A percentile compares a stretch with the other conserved stretches of the same genome.
phyloP scores from a whole-genome alignment of 1,284 basidiomycete species.

The Puccinia novopanici region DNA sequence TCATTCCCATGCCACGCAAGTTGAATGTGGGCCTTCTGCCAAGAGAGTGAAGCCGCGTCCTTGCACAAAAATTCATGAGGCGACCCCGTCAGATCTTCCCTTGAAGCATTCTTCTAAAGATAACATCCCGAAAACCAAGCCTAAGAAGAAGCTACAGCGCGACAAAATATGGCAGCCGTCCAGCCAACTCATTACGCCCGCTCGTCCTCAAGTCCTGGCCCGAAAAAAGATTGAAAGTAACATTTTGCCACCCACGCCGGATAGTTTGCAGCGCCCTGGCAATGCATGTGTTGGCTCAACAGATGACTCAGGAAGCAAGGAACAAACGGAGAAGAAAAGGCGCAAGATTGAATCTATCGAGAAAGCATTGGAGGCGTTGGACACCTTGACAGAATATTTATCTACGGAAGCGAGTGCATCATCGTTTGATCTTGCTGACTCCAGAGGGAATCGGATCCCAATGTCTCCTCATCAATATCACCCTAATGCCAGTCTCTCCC shows the following conservation, averaged over 20 bases:
- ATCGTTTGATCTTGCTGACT: background rate
- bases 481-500: background rate
- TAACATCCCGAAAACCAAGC: background rate
- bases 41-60: background rate
- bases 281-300: background rate
- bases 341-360: constrained; percentile 15
- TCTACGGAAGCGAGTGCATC: constrained; percentile 5
- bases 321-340: background rate
- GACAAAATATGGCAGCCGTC: background rate
- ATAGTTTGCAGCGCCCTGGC: background rate
- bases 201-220: constrained; percentile 1
- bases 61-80: background rate
- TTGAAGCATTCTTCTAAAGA: background rate
- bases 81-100: background rate
- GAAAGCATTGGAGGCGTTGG: constrained; percentile 26
- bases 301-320: background rate
- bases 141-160: background rate
- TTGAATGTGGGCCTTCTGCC: no score
- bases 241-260: constrained; percentile 5
- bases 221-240: background rate
- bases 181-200: background rate
- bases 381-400: constrained; percentile 18
- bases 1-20: background rate
- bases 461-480: constrained; percentile 5
- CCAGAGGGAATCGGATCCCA: background rate